These are phyloP conservation scores for Eucalyptus victrix DNA, from an alignment of 345 rosid genomes.

Conservation along the genomic window DNA sequence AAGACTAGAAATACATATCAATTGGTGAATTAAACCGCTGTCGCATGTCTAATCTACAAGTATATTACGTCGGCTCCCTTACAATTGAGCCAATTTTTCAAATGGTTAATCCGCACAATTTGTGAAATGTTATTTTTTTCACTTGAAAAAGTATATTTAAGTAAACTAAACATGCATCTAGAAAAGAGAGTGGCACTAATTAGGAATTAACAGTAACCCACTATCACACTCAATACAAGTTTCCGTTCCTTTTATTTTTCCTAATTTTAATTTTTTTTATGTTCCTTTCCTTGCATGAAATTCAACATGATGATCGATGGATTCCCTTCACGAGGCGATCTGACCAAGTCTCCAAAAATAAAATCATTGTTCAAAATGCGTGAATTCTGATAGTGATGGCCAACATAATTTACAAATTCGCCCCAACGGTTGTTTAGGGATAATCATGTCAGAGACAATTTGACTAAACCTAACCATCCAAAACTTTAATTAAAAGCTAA, in stretches of 20 bases:
- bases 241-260: neutral
- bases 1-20: neutral
- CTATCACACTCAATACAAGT: neutral
- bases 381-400: neutral
- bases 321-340: neutral
- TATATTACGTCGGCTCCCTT: neutral
- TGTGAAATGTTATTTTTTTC: neutral
- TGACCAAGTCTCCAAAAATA: neutral
- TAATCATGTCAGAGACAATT: neutral
- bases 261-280: neutral
- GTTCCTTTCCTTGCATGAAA: neutral
- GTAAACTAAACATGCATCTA: neutral
- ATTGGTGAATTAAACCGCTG: rapidly evolving
- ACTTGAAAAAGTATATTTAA: neutral
- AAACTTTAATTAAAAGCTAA: neutral
- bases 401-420: neutral
- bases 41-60: neutral
- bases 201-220: neutral
- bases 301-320: neutral
- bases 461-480: neutral
- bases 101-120: neutral
- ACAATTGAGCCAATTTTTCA: neutral
- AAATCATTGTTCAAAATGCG: neutral
- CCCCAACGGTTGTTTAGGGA: neutral
- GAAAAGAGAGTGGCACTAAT: neutral